Evolutionary conservation across 208 protist genomes (phyloP), one percentile per base, ranked within the genome.

Genomic region (Lotmaria passim): DNA sequence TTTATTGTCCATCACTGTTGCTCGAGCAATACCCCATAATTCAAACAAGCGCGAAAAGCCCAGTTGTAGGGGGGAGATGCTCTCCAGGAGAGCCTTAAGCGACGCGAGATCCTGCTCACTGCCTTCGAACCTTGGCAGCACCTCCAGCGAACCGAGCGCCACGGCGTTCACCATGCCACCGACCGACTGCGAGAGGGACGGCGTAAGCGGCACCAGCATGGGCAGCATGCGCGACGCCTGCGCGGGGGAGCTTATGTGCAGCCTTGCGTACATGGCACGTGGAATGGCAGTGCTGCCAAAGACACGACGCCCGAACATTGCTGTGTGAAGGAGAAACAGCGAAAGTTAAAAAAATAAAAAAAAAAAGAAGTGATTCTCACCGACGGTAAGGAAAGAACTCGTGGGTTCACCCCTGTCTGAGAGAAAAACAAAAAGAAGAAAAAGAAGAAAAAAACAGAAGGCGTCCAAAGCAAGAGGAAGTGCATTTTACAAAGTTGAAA

Each of bases 21-120:
- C 69, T 52, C 87, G 83, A 38, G 69, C 73, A 53, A 91, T 91
- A 69, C 84, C 81, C 84, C 84, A 93, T 92, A 95, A 95, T 91
- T 95, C 90, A 52, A 95, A 66, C 78, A 93, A 83, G 38, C 72
- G 73, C 53, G 86, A 73, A 86, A 86, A 88, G 8, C 82, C 79
- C 21, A 89, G 62, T 47, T 87, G 74, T 15, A 81, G 36, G 17
- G 74, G 78, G 12, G 77, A 76, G 19, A 93, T 73, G 46, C 60
- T 83, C 48, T 89, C 83, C 19, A 91, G 41, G 36, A 89, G 79
- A 7, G 75, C 57, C 59, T 71, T 68, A 26, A 91, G 68, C 15
- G 83, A 46, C 8, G 80, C 61, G 21, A 78, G 78, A 36, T 91
- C 78, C 46, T 75, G 53, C 44, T 81, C 80, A 0, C 57, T 67